Base-by-base conservation (phyloP, 352 stramenopile species). In the Peronospora destructor region DNA sequence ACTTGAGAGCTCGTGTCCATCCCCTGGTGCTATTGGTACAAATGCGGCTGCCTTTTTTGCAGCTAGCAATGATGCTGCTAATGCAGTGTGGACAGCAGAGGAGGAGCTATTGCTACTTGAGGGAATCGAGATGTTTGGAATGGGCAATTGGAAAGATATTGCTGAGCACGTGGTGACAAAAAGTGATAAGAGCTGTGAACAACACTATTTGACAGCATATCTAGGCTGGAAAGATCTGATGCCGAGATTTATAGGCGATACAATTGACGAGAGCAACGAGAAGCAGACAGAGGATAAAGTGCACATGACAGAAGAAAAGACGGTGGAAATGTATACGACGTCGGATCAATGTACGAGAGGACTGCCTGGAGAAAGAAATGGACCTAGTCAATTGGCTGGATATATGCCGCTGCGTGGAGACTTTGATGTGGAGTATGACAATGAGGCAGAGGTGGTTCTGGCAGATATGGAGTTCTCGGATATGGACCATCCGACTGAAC, bases 371-470 rank as follows among this genome's bases (percentile, higher is more conserved):
- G 61, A 68, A 40, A 52, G 59, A 21, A 59, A 39, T 40, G 55
- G 43, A 25, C 42, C 57, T 0, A 61, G 62, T 41, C 59, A 68
- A 38, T 48, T 93, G 11, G 81, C 87, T 0, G 96, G 96, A 13
- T 99, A 98, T 70, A 98, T 98, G 90, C 94, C 95, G 6, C 78
- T 97, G 19, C 89, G 96, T 49, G 88, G 92, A 8, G 95, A 98
- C 55, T 98, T 98, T 76, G 96, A 99, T 52, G 87, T 98, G 29
- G 96, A 99, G 73, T 97, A 96, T 66, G 91, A 98, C 47, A 98
- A 99, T 54, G 94, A 98, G 41, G 95, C 95, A 1, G 96, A 99
- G 69, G 45, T 97, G 41, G 88, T 97, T 28, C 61, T 99, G 19
- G 89, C 90, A 6, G 95, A 98, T 64, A 98, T 99, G 87, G 93